phyloP scores from a whole-genome alignment of 73 alveolate genomes.

The Strombidium stylifer region DNA sequence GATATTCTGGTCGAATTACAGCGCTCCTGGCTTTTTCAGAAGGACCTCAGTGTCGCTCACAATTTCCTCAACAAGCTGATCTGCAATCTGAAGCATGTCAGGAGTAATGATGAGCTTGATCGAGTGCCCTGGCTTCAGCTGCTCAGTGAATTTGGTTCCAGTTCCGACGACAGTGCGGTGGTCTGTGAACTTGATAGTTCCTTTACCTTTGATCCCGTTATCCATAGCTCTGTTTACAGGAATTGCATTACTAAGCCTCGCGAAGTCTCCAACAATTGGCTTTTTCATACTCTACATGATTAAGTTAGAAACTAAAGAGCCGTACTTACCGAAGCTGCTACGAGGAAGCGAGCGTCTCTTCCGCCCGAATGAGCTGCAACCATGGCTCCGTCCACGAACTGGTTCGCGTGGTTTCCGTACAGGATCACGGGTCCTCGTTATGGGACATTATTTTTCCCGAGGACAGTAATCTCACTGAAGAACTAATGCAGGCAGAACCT shows the following conservation, averaged over 20 bases:
- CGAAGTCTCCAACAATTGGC: slow-evolving; percentile 14
- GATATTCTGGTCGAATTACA: slow-evolving; percentile 7
- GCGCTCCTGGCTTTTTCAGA: slow-evolving; percentile 36
- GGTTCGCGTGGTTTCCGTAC: slow-evolving; percentile 96
- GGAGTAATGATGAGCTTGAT: slow-evolving; percentile 24
- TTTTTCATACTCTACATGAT: slow-evolving; percentile 51
- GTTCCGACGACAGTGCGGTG: slow-evolving; percentile 27
- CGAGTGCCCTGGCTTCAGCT: slow-evolving; percentile 37
- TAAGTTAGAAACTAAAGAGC: too few species aligned
- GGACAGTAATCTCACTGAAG: slow-evolving; percentile 79
- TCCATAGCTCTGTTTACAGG: slow-evolving; percentile 65
- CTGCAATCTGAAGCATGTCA: too few species aligned
- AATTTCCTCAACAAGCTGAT: slow-evolving; percentile 30
- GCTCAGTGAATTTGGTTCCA: slow-evolving; percentile 39
- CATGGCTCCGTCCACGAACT: slow-evolving; percentile 94
- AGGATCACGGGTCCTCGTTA: slow-evolving; percentile 90
- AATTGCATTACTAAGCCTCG: slow-evolving; percentile 49
- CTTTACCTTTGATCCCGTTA: slow-evolving; percentile 46
- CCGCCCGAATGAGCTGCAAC: too few species aligned
- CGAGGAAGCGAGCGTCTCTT: too few species aligned
- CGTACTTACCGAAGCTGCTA: too few species aligned
- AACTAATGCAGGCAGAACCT: slow-evolving; percentile 56
- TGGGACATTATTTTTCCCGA: slow-evolving; percentile 73
- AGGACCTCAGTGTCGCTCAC: slow-evolving; percentile 39
- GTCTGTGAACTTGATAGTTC: slow-evolving; percentile 9